Percentiles rank a stretch among this genome's conserved stretches.
phyloP scores from a whole-genome alignment of 2,329 filamentous ascomycete species.

The Aspergillus ruber region DNA sequence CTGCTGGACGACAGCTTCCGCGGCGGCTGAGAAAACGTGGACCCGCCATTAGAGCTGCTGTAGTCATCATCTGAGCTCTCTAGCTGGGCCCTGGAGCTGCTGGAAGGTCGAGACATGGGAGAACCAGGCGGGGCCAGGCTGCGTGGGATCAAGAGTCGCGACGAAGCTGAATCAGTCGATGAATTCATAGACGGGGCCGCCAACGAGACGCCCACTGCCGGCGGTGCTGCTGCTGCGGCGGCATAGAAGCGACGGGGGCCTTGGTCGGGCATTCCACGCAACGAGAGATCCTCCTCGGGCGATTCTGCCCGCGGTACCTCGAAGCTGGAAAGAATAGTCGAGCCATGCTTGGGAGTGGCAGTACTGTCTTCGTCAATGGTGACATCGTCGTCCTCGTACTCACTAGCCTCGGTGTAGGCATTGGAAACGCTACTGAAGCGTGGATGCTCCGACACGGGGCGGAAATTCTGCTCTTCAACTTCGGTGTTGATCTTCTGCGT shows the following conservation, averaged over 20 bases:
- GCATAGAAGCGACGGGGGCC: constrained; percentile 16
- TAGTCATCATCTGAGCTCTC: constrained; percentile 65
- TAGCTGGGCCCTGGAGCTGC: constrained; percentile 53
- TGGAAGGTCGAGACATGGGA: constrained; percentile 35
- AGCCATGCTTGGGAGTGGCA: constrained; percentile 18
- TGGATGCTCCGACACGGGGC: constrained; percentile 69
- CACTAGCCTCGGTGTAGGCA: constrained; percentile 8
- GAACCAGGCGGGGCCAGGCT: constrained; percentile 43
- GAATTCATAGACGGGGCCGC: constrained; percentile 23
- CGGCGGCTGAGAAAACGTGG: constrained; percentile 56
- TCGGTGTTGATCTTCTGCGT: constrained; percentile 33
- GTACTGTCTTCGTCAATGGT: constrained; percentile 33
- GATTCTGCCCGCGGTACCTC: constrained; percentile 26
- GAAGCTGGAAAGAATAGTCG: constrained; percentile 16
- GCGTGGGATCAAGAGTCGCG: constrained; percentile 33
- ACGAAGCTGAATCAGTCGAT: constrained; percentile 29
- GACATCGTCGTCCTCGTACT: constrained; percentile 22
- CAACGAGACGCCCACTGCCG: constrained; percentile 12
- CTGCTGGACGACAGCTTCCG: constrained; percentile 73
- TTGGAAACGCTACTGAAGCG: constrained; percentile 58
- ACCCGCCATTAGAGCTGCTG: constrained; percentile 51
- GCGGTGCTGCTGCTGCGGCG: constrained; percentile 5
- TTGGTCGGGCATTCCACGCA: constrained; percentile 9
- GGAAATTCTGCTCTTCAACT: constrained; percentile 41
- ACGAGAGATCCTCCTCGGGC: constrained; percentile 21